These are phyloP conservation scores for Amaranthus tricolor DNA, from an alignment of 179 eudicot species.

Conservation along the genomic window DNA sequence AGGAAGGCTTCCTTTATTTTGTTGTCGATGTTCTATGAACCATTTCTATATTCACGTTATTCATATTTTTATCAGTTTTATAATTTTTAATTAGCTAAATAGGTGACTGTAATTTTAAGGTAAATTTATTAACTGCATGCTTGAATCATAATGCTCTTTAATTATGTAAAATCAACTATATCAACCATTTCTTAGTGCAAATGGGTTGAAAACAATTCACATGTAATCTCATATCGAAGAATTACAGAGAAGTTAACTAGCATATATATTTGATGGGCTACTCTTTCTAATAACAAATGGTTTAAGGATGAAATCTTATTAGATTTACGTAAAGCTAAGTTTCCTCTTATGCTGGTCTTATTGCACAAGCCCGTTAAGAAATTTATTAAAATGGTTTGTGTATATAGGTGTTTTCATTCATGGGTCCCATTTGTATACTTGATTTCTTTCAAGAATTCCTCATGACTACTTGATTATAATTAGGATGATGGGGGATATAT, in stretches of 20 bases:
- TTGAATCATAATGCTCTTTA: conserved; percentile 32
- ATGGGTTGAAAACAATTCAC: neutral
- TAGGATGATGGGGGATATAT: conserved; percentile 25
- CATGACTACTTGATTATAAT: conserved; percentile 36
- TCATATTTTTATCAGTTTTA: conserved; percentile 8
- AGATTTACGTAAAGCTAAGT: too few species aligned
- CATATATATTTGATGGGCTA: too few species aligned
- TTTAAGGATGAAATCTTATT: too few species aligned
- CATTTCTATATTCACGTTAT: conserved; percentile 14
- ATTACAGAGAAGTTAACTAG: too few species aligned
- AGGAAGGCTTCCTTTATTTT: neutral
- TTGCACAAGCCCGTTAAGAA: too few species aligned
- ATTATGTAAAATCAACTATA: conserved; percentile 25
- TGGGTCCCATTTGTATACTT: conserved; percentile 32
- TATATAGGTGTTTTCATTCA: conserved; percentile 10
- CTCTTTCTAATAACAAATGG: too few species aligned
- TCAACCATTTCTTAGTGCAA: conserved; percentile 20
- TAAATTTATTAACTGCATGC: conserved; percentile 27
- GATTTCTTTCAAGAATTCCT: conserved; percentile 29
- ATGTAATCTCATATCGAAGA: too few species aligned
- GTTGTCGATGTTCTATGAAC: neutral
- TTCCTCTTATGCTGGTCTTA: too few species aligned
- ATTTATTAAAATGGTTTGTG: neutral
- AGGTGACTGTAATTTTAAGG: conserved; percentile 25
- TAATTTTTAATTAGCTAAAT: conserved; percentile 11